These are phyloP conservation scores for Talaromyces sp. DNA, from an alignment of 2,329 filamentous ascomycete species.

Conservation along the genomic window DNA sequence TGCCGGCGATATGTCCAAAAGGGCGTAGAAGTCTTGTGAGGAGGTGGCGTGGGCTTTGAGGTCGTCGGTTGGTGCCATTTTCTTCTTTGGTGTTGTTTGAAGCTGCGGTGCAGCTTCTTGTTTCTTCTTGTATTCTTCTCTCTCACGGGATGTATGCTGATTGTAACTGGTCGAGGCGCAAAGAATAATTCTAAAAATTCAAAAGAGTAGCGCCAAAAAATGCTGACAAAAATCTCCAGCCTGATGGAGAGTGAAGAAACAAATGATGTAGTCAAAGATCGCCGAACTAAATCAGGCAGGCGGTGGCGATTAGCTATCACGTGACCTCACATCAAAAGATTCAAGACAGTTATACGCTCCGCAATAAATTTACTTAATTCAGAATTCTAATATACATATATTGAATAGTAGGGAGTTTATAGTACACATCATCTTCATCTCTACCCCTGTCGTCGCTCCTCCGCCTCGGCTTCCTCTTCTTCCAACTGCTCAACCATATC, in stretches of 20 bases:
- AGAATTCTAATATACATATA: not conserved
- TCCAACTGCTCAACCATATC: slow-evolving; percentile 33
- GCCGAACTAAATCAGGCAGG: not conserved
- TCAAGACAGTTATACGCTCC: not conserved
- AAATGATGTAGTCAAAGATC: not conserved
- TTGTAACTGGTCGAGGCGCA: not conserved
- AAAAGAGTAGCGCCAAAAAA: not conserved
- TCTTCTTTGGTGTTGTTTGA: not conserved
- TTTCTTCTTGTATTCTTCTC: not conserved
- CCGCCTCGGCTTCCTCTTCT: slow-evolving; percentile 23
- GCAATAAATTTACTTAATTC: not conserved
- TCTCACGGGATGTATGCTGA: not conserved
- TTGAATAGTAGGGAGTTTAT: not conserved
- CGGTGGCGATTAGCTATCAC: not conserved
- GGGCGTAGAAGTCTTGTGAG: slow-evolving; percentile 70
- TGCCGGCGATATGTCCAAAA: slow-evolving; percentile 63
- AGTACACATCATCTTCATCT: not conserved
- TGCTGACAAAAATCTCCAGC: not conserved
- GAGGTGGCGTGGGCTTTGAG: slow-evolving; percentile 55
- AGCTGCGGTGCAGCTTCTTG: not conserved
- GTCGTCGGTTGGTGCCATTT: slow-evolving; percentile 36
- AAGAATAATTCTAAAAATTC: not conserved
- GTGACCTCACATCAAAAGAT: not conserved
- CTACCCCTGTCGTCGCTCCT: not conserved
- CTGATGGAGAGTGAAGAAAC: not conserved